phyloP scores from a whole-genome alignment of 257 asterid species.

The Solanum bukasovii region DNA sequence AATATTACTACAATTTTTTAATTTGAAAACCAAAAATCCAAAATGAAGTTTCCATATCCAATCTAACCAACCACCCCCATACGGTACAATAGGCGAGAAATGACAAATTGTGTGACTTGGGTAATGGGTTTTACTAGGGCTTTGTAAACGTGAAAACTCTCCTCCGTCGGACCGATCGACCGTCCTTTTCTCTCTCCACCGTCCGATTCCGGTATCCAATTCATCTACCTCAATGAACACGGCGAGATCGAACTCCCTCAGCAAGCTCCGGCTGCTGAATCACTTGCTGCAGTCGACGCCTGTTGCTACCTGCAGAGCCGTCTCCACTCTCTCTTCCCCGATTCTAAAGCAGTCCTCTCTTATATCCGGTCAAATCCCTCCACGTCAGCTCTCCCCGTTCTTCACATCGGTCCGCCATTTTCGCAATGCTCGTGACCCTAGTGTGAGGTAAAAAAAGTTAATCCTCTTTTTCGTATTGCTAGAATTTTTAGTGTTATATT shows the following conservation, averaged over 20 bases:
- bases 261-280: conserved; percentile 27
- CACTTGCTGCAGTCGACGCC: conserved; percentile 21
- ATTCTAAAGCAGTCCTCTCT: conserved; percentile 26
- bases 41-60: background rate
- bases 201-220: background rate
- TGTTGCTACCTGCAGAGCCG: conserved; percentile 24
- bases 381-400: conserved; percentile 19
- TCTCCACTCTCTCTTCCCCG: conserved; percentile 47
- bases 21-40: background rate
- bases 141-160: background rate
- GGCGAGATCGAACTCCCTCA: conserved; percentile 29
- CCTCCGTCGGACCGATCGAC: background rate
- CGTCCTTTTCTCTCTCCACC: background rate
- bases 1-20: background rate
- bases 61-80: background rate
- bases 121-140: conserved; percentile 18
- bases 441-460: conserved; percentile 26
- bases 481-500: background rate
- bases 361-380: conserved; percentile 5
- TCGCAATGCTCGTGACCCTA: conserved; percentile 50
- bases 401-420: conserved; percentile 48
- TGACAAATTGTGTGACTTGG: background rate
- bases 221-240: conserved; percentile 25
- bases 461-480: background rate
- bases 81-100: background rate